A percentile compares a stretch with the other conserved stretches of the same genome.
Evolutionary conservation across 495 filamentous ascomycete genomes (phyloP).

Genomic region (Xylaria scruposa): DNA sequence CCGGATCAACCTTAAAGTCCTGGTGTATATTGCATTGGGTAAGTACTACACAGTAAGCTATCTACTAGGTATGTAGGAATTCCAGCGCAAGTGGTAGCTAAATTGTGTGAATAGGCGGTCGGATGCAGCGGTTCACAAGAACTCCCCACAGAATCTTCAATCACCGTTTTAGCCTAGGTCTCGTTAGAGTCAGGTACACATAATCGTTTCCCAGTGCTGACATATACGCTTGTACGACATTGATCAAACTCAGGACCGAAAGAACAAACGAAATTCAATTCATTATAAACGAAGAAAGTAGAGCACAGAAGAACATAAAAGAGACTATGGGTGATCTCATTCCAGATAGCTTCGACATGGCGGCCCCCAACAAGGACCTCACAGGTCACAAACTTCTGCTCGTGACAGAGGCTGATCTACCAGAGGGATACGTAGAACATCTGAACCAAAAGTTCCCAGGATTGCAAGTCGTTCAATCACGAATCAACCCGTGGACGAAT

Average conservation of each 20-base stretch:
- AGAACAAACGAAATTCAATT: background rate
- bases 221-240: background rate
- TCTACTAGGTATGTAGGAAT: background rate
- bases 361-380: constrained; percentile 47
- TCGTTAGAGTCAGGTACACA: background rate
- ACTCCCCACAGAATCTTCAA: background rate
- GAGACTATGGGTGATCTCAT: constrained; percentile 7
- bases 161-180: background rate
- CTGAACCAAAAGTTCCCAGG: constrained; percentile 59
- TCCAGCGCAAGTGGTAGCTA: background rate
- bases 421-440: constrained; percentile 46
- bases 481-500: constrained; percentile 28
- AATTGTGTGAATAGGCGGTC: background rate
- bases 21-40: background rate
- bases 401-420: constrained; percentile 52
- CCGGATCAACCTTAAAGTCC: too few relatives aligned
- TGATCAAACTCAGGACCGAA: background rate
- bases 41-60: background rate
- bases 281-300: background rate
- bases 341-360: constrained; percentile 7
- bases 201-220: background rate
- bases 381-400: constrained; percentile 54
- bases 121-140: background rate
- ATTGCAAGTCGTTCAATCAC: constrained; percentile 49
- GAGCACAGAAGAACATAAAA: background rate